Percentiles rank a stretch among this genome's conserved stretches.
Evolutionary conservation across 192 early-diverging fungal species (phyloP).

Genomic region (Gorgonomyces haynaldii): DNA sequence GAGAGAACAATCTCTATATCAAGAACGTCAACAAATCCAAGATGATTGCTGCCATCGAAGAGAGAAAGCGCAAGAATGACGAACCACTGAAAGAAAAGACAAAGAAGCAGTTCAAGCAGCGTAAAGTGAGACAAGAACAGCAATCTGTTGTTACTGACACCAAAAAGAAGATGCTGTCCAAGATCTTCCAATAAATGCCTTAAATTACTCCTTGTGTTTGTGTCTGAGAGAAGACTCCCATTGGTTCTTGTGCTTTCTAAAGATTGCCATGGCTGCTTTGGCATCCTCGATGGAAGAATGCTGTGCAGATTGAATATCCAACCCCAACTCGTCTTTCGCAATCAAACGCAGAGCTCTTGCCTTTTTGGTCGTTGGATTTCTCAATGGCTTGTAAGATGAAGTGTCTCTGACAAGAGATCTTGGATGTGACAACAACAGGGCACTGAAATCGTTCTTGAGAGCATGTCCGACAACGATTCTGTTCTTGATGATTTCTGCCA

Average conservation of each 20-base stretch:
- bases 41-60: constrained; percentile 72
- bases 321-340: constrained; percentile 57
- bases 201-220: no score
- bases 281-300: constrained; percentile 92
- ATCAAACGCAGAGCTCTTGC: constrained; percentile 63
- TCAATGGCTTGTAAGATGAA: constrained; percentile 62
- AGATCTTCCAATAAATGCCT: no score
- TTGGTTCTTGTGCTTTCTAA: constrained; percentile 63
- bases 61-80: constrained; percentile 32
- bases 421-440: constrained; percentile 74
- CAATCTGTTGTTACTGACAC: no score
- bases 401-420: constrained; percentile 71
- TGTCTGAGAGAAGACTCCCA: constrained; percentile 69
- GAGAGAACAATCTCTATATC: constrained; percentile 78
- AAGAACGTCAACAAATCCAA: constrained; percentile 80
- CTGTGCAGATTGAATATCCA: constrained; percentile 75
- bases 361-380: constrained; percentile 47
- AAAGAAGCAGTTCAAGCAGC: no score
- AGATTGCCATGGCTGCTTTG: constrained; percentile 77
- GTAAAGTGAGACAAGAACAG: no score
- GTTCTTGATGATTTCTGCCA: constrained; percentile 72
- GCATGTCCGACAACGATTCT: constrained; percentile 87
- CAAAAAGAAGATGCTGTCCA: no score
- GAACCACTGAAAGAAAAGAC: no score
- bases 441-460: constrained; percentile 73